Base-by-base conservation (phyloP, 352 stramenopile genomes). In the Phytophthora pisi region DNA sequence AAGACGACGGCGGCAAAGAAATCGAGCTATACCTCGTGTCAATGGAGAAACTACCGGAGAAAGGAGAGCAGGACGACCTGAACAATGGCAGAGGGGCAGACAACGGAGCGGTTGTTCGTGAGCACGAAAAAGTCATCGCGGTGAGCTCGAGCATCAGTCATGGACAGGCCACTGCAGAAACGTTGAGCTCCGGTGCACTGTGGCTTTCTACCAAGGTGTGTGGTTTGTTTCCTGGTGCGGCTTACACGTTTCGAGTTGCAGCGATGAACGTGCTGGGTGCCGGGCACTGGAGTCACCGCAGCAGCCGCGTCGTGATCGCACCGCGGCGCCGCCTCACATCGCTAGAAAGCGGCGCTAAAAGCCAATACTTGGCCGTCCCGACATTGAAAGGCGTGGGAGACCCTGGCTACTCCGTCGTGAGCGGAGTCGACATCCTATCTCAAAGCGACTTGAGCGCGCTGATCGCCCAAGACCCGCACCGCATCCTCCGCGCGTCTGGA, bases 211-310 rank as follows among this genome's bases (percentile, higher is more conserved):
- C 72, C 0, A 59, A 54, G 5, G 58, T 92, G 16, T 93, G 83
- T 34, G 77, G 80, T 13, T 59, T 92, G 9, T 65, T 90, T 34
- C 71, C 82, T 38, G 68, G 65, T 1, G 50, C 64, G 7, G 62
- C 30, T 2, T 89, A 91, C 52, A 72, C 72, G 4, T 74, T 95
- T 56, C 84, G 82, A 8, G 72, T 92, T 36, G 84, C 86, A 0
- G 88, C 84, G 3, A 81, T 88, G 46, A 93, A 93, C 63, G 52
- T 51, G n/a, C 64, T 93, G 30, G 82, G 86, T 24, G 60, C 68
- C n/a, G 74, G 84, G 2, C 13, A 60, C 8, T 93, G 85, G 80
- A 93, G 79, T 42, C 49, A 65, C 3, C 56, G 60, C 2, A 92
- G 84, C 30, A 61, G 65, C 18, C 64, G 75, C 7, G 57, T 83